Base-by-base conservation (phyloP, 768 basidiomycete genomes). In the Tulasnella calospora region DNA sequence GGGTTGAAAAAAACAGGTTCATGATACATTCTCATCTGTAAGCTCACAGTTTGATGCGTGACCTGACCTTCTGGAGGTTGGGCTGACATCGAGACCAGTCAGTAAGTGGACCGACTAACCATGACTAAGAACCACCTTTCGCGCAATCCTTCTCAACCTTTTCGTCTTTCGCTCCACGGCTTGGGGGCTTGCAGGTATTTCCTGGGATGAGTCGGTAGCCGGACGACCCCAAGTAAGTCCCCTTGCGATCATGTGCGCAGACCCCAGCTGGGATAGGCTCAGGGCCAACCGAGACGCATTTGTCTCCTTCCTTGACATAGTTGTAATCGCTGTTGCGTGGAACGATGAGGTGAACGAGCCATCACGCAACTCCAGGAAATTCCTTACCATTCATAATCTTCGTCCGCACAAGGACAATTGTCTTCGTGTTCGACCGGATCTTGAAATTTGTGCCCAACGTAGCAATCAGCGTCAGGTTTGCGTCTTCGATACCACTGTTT, bases 401-500 rank as follows among this genome's bases (percentile, higher is more conserved):
- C 90, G 80, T 95, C 92, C 1, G 88, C 87, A 82, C 98, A 99
- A 23, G 88, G 83, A 83, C 98, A 99, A 74, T 88, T 85, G 69
- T 96, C 95, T 77, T 95, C 93, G 78, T 93, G 90, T 33, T 88
- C 91, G 13, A 92, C 89, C 0, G 96, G 96, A 82, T 98, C 96
- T 41, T 87, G 85, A 85, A 93, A 99, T 84, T 98, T 94, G 76
- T 96, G 87, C 0, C 93, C 94, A 19, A 99, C 92, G 80, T 94
- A 98, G 81, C 98, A 99, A 76, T 94, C 87, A 1, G 91, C 93
- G 77, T 92, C 88, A 0, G 88, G 83, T 84, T 95, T 99, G 83
- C 96, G 88, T 30, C 98, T 89, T 74, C 84, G 87, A 84, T 97
- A 99, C 92, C 93, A 98, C 92, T 99, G 97, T 94, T 93, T 95